Base-by-base conservation (phyloP, 306 rosid species). In the Benincasa hispida region DNA sequence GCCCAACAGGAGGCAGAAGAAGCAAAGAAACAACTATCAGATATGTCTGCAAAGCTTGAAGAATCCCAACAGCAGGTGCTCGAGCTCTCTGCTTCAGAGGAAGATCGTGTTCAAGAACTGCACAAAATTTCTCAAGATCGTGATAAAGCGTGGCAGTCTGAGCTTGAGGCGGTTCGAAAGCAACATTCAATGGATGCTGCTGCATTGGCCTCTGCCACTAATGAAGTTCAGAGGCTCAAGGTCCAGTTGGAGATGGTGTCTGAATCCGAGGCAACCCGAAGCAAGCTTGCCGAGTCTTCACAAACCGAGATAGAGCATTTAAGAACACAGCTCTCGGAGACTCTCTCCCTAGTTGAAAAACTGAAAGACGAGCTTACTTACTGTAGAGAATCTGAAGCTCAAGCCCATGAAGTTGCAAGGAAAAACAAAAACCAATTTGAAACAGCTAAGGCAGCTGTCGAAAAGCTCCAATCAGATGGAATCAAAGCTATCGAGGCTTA, bases 111-210 rank as follows among this genome's bases (percentile, higher is more conserved):
- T 72, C 87, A 83, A 82, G 98, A 92, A 80, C 89, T 89, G 42
- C 86, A 86, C 18, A 82, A 84, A 77, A 80, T 93, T 62, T 91
- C 98, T 56, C 98, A 93, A 72, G 98, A 89, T 66, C 88, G 97
- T 1, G 98, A 93, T 81, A 78, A 87, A 81, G 98, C 87, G 8
- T 93, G 98, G 98, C 89, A 93, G 58, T 93, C 96, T 22, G 98
- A 93, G 73, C 92, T 93, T 17, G 92, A 89, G 85, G 98, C 97
- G 50, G 87, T 90, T 70, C 93, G 86, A 82, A 86, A 88, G 81
- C 98, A 93, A 83, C 96, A 92, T 47, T 77, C 96, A n/a, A 90
- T 90, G 91, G 98, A 93, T 77, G 88, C 94, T 53, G 27, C 96
- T 53, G 90, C 97, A 57, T 66, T 91, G 69, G 81, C 83, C 78